Evolutionary conservation across 345 rosid species (phyloP).

Genomic region (Punica granatum): DNA sequence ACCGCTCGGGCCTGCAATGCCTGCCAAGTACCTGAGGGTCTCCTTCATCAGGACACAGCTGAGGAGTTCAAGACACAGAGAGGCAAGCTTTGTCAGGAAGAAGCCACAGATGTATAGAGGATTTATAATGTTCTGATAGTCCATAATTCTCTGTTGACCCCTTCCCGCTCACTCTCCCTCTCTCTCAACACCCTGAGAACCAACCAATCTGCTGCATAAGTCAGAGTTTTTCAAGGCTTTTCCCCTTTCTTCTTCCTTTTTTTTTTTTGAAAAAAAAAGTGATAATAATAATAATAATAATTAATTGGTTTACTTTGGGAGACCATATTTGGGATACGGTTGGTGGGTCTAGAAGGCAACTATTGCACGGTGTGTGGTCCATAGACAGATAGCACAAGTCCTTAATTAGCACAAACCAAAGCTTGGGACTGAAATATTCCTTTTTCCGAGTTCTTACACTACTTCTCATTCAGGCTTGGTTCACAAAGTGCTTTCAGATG

Average conservation of each 20-base stretch:
- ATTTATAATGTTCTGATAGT: slow-evolving; percentile 13
- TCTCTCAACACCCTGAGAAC: neutral
- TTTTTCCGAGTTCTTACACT: too few species aligned
- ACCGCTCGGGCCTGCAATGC: slow-evolving; percentile 93
- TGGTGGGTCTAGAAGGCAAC: slow-evolving; percentile 3
- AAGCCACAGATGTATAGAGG: slow-evolving; percentile 21
- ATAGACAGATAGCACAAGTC: neutral
- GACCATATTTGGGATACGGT: slow-evolving; percentile 1
- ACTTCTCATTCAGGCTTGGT: too few species aligned
- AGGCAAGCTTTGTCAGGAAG: slow-evolving; percentile 15
- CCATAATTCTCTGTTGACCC: slow-evolving; percentile 6
- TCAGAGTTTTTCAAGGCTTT: slow-evolving; percentile 1
- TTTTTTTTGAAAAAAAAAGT: neutral
- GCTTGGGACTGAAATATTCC: too few species aligned
- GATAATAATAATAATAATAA: too few species aligned
- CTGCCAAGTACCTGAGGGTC: slow-evolving; percentile 69
- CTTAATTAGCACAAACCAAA: slow-evolving; percentile 1
- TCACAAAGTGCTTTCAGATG: too few species aligned
- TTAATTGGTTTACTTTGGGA: neutral
- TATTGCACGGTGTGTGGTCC: slow-evolving; percentile 5
- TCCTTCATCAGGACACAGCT: slow-evolving; percentile 54
- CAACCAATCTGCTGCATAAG: slow-evolving; percentile 1
- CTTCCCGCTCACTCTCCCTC: neutral
- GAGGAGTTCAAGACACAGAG: slow-evolving; percentile 16
- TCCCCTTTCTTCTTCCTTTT: neutral